phyloP scores from a whole-genome alignment of 805 yeast species.

The Kockiozyma suomiensis region DNA sequence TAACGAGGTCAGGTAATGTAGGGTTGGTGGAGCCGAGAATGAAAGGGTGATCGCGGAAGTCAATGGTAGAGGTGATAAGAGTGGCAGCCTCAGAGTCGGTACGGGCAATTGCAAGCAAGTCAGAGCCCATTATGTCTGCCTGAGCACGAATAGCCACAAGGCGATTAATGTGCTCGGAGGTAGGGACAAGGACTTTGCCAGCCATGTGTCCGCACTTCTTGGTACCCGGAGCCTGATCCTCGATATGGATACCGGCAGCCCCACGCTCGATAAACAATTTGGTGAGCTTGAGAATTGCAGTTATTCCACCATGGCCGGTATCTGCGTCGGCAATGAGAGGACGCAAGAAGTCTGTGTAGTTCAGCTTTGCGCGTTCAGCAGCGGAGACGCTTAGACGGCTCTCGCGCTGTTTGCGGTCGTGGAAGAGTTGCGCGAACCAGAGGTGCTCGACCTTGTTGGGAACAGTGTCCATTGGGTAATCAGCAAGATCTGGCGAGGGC shows the following conservation, averaged over 20 bases:
- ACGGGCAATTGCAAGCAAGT: constrained; percentile 86
- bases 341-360: constrained; percentile 82
- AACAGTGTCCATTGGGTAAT: constrained; percentile 97
- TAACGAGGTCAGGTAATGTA: constrained; percentile 68
- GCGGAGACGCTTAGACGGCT: constrained; percentile 64
- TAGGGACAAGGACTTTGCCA: constrained; percentile 95
- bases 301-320: constrained; percentile 98
- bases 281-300: constrained; percentile 93
- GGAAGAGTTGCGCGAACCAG: constrained; percentile 95
- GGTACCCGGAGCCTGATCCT: constrained; percentile 98
- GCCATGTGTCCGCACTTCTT: constrained; percentile 99
- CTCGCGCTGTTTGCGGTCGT: constrained; percentile 93
- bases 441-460: constrained; percentile 97
- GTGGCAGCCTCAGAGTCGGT: constrained; percentile 99
- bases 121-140: constrained; percentile 90
- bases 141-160: constrained; percentile 91
- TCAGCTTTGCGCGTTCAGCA: constrained; percentile 68
- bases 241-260: constrained; percentile 98
- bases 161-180: constrained; percentile 95
- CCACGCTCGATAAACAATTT: constrained; percentile 96
- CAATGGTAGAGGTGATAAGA: constrained; percentile 88
- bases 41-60: constrained; percentile 91
- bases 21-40: constrained; percentile 91
- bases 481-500: constrained; percentile 98
- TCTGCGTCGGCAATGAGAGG: constrained; percentile 98